A percentile compares a stretch with the other conserved stretches of the same genome.
Conservation (phyloP, 441 rosid species). For the Flueggea neowawraea region DNA sequence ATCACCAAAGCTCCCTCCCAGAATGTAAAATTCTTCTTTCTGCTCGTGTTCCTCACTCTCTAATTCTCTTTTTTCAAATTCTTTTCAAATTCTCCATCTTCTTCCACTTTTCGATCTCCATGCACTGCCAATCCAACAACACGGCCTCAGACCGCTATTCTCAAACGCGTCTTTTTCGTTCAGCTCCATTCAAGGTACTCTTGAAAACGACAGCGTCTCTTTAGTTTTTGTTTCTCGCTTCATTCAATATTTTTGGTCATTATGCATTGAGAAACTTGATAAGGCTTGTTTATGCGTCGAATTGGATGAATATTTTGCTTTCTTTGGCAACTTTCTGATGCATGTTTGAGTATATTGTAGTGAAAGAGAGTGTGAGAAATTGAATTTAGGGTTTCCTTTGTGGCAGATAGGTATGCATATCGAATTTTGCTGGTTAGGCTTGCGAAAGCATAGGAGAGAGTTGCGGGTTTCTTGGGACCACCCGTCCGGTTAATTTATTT, state of each 20-base stretch:
- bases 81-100: neutral
- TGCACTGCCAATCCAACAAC: constrained; percentile 1
- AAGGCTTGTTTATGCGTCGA: constrained; percentile 21
- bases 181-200: neutral
- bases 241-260: neutral
- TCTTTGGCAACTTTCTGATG: constrained; percentile 10
- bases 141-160: neutral
- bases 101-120: constrained; percentile 3
- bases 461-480: constrained; percentile 27
- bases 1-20: constrained; percentile 16
- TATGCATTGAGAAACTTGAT: constrained; percentile 9
- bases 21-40: constrained; percentile 14
- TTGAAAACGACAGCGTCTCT: constrained; percentile 12
- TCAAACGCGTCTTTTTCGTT: neutral
- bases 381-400: constrained; percentile 47
- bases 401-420: constrained; percentile 50
- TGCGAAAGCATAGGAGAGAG: constrained; percentile 19
- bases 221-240: neutral
- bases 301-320: constrained; percentile 12
- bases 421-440: constrained; percentile 27
- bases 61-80: neutral
- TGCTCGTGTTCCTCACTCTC: constrained; percentile 19
- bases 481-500: constrained; percentile 29
- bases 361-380: constrained; percentile 12
- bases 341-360: constrained; percentile 10